Percentiles rank a stretch among this genome's conserved stretches.
phyloP scores from a whole-genome alignment of 495 filamentous ascomycete genomes.

The Penicillium egyptiacum region DNA sequence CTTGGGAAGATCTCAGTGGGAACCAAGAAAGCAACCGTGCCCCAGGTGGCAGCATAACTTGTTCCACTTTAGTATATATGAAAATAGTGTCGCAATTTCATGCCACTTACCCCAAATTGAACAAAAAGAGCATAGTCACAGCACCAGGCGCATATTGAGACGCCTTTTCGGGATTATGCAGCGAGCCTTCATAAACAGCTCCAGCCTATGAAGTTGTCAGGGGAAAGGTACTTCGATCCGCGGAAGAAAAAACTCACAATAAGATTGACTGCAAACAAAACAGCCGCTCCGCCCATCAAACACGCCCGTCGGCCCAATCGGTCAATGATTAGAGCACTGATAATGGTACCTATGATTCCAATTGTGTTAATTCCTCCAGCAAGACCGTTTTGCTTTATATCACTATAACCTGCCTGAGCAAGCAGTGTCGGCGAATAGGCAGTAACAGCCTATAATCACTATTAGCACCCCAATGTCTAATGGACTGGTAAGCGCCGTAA shows the following conservation, averaged over 20 bases:
- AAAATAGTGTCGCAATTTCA: neutral
- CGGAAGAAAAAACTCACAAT: slow-evolving; percentile 26
- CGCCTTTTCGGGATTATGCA: slow-evolving; percentile 30
- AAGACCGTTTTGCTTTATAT: slow-evolving; percentile 49
- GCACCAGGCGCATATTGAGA: slow-evolving; percentile 46
- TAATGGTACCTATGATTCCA: slow-evolving; percentile 54
- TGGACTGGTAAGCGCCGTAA: neutral
- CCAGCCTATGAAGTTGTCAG: slow-evolving; percentile 28
- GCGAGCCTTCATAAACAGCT: slow-evolving; percentile 41
- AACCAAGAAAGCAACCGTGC: slow-evolving; percentile 54
- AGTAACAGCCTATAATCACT: slow-evolving; percentile 37
- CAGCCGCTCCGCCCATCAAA: slow-evolving; percentile 40
- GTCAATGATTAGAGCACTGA: slow-evolving; percentile 55
- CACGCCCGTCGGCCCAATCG: slow-evolving; percentile 49
- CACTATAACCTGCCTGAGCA: slow-evolving; percentile 43
- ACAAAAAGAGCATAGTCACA: slow-evolving; percentile 53
- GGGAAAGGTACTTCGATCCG: neutral
- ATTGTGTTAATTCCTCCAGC: slow-evolving; percentile 55
- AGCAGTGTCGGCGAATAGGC: slow-evolving; percentile 45
- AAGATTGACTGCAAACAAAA: slow-evolving; percentile 36
- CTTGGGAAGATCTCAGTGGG: slow-evolving; percentile 56
- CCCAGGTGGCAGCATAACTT: slow-evolving; percentile 55
- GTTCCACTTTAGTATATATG: neutral
- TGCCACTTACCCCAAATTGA: slow-evolving; percentile 43
- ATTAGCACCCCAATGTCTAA: slow-evolving; percentile 5